A percentile compares a stretch with the other conserved stretches of the same genome.
phyloP scores from a whole-genome alignment of 768 basidiomycete species.

The Boletus tomentosulus region DNA sequence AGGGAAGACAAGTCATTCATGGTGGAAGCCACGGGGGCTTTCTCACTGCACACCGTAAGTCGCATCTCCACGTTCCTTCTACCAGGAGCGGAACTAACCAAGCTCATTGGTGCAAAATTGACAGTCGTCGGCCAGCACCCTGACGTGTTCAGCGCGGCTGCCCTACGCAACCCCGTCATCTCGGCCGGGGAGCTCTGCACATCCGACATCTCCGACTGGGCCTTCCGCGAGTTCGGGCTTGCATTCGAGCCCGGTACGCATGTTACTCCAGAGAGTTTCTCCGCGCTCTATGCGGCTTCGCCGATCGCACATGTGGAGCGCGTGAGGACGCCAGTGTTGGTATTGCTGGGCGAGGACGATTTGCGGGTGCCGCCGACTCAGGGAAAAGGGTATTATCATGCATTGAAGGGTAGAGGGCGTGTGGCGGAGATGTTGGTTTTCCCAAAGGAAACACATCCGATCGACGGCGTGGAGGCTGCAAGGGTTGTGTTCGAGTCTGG shows the following conservation, averaged over 20 bases:
- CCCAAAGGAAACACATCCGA: conserved; percentile 56
- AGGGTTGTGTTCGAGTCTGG: conserved; percentile 49
- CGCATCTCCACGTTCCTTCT: not conserved
- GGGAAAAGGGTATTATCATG: conserved; percentile 61
- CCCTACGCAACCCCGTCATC: conserved; percentile 68
- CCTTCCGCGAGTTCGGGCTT: conserved; percentile 38
- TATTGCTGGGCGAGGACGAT: conserved; percentile 60
- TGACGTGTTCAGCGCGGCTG: conserved; percentile 55
- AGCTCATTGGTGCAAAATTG: not conserved
- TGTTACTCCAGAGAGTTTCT: conserved; percentile 44
- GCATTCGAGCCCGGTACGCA: conserved; percentile 33
- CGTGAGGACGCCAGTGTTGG: conserved; percentile 50
- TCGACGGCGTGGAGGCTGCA: conserved; percentile 62
- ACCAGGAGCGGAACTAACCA: not conserved
- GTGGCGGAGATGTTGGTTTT: conserved; percentile 59
- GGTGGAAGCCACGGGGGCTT: conserved; percentile 77
- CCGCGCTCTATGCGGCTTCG: conserved; percentile 44
- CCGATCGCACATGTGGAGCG: conserved; percentile 52
- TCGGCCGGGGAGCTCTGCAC: conserved; percentile 51
- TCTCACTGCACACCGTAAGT: conserved; percentile 53
- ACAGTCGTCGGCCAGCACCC: conserved; percentile 64
- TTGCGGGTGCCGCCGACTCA: conserved; percentile 61
- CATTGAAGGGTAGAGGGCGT: conserved; percentile 44
- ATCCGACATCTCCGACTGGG: conserved; percentile 72
- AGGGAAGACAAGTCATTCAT: conserved; percentile 50